phyloP scores from a whole-genome alignment of 495 filamentous ascomycete species.

The Aspergillus biplanus region DNA sequence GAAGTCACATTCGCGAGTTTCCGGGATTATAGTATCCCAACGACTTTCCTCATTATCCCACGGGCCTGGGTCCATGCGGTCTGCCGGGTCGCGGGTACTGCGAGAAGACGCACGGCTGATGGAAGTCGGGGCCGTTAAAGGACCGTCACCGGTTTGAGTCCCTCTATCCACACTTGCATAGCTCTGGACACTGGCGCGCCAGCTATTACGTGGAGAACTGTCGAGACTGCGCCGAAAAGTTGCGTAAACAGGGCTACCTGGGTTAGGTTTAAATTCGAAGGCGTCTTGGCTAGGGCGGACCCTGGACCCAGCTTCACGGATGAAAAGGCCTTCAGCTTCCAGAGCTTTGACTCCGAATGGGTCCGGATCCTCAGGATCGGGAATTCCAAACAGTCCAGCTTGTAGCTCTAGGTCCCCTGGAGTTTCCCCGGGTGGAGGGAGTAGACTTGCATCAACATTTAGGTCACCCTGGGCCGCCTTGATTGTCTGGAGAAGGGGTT shows the following conservation, averaged over 20 bases:
- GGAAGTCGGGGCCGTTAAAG: conserved; percentile 50
- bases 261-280: conserved; percentile 79
- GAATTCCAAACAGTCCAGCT: conserved; percentile 68
- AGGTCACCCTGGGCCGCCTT: conserved; percentile 82
- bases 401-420: conserved; percentile 74
- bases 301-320: conserved; percentile 80
- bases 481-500: conserved; percentile 74
- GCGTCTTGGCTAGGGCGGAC: conserved; percentile 68
- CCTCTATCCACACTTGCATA: conserved; percentile 59
- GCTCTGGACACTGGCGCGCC: conserved; percentile 65
- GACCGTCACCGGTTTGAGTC: conserved; percentile 60
- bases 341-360: conserved; percentile 87
- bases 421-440: conserved; percentile 62
- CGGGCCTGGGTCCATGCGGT: conserved; percentile 34
- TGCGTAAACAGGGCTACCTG: conserved; percentile 73
- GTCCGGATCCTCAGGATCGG: conserved; percentile 74
- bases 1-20: conserved; percentile 34
- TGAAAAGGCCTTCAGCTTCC: conserved; percentile 81
- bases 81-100: conserved; percentile 47
- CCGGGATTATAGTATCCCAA: conserved; percentile 42
- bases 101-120: conserved; percentile 50
- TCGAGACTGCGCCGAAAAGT: conserved; percentile 75
- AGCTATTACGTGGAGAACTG: conserved; percentile 58
- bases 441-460: conserved; percentile 63
- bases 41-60: conserved; percentile 33